These are phyloP conservation scores for Rhizopus arrhizus DNA, from an alignment of 371 early-diverging fungal species.

Conservation along the genomic window DNA sequence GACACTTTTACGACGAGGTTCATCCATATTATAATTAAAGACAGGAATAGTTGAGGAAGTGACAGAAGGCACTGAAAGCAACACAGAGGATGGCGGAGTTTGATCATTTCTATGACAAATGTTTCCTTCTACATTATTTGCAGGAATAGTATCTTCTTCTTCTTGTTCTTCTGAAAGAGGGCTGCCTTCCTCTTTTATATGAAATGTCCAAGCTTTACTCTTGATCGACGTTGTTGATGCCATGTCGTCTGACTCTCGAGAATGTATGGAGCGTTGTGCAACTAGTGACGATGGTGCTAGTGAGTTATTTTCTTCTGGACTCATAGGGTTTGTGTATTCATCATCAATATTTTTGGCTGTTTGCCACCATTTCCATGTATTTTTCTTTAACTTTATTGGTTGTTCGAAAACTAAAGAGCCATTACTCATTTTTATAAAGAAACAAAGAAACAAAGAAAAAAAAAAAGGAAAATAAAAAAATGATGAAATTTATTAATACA, in stretches of 20 bases:
- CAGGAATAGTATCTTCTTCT: constrained; percentile 3
- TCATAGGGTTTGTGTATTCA: not conserved
- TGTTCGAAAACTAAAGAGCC: not conserved
- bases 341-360: not conserved
- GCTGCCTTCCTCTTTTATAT: not conserved
- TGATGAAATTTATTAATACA: not conserved
- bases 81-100: constrained; percentile 2
- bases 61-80: constrained; percentile 7
- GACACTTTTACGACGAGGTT: constrained; percentile 5
- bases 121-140: not conserved
- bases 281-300: constrained; percentile 16
- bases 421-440: not conserved
- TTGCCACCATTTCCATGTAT: constrained; percentile 20
- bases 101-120: not conserved
- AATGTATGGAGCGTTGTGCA: constrained; percentile 16
- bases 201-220: constrained; percentile 18
- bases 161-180: constrained; percentile 5
- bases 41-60: constrained; percentile 21
- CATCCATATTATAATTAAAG: constrained; percentile 1
- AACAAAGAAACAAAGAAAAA: not conserved
- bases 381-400: not conserved
- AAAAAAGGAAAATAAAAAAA: not conserved
- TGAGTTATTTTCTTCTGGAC: constrained; percentile 4
- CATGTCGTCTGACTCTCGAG: constrained; percentile 12
- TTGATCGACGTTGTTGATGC: constrained; percentile 18